These are phyloP conservation scores for Isabelozyma gotoi DNA, from an alignment of 805 yeast genomes.

Conservation along the genomic window DNA sequence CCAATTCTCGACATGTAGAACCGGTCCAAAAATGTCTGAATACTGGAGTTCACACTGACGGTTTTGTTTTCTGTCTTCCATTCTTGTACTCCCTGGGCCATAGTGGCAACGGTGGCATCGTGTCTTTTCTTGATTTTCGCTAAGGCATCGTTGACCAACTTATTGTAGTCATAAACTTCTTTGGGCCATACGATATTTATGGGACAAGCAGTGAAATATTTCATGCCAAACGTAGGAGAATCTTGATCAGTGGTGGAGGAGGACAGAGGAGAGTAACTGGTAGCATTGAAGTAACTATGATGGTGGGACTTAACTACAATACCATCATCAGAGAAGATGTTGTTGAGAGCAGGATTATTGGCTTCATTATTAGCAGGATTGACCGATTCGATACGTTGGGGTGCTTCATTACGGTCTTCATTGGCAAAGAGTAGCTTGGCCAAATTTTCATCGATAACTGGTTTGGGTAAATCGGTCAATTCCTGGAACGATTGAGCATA, in stretches of 20 bases:
- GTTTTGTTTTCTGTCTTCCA: conserved; percentile 64
- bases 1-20: conserved; percentile 92
- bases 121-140: conserved; percentile 77
- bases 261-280: neutral
- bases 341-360: conserved; percentile 37
- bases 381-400: conserved; percentile 6
- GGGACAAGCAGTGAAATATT: conserved; percentile 55
- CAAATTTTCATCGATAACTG: conserved; percentile 47
- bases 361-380: conserved; percentile 30
- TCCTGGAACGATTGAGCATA: conserved; percentile 89
- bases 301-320: conserved; percentile 32
- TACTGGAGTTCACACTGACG: conserved; percentile 60
- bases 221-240: conserved; percentile 43
- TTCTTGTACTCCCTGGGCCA: conserved; percentile 89
- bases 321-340: conserved; percentile 53
- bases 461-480: conserved; percentile 62
- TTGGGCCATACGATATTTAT: conserved; percentile 63
- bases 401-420: conserved; percentile 5
- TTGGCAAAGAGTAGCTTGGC: conserved; percentile 27
- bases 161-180: conserved; percentile 72
- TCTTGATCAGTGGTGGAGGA: conserved; percentile 11
- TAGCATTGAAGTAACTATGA: conserved; percentile 7
- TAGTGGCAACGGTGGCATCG: conserved; percentile 90
- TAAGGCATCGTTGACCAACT: conserved; percentile 61
- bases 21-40: conserved; percentile 79